Evolutionary conservation across 164 flowering plant genomes (phyloP), one percentile per base, ranked within the genome.

Genomic region (Berberis vulgaris): DNA sequence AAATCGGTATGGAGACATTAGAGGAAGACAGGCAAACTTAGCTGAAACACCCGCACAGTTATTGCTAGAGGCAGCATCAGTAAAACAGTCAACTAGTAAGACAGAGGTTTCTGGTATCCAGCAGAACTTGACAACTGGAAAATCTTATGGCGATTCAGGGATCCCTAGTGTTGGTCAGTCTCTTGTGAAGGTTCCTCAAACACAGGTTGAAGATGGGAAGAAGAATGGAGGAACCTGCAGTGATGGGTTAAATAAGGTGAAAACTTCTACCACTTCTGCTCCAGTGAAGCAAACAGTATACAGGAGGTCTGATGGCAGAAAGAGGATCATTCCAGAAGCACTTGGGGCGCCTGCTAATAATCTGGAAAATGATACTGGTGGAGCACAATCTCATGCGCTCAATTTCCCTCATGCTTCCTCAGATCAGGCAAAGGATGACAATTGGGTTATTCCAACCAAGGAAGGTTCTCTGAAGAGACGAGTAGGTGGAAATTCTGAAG

Each of bases 201-300:
- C 85, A 53, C 76, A 69, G 69, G 72, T 65, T 74, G 82, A 83
- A 65, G 81, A 78, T 68, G 83, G 76, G 38, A 85, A 79, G 73
- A 87, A 82, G 67, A 76, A 61, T 72, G 77, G 54, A 40, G 81
- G 66, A 53, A 67, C 77, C 58, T 63, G 49, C 7, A 73, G 63
- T 62, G 94, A 84, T 71, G 86, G 78, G 5, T 59, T 71, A 58
- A 80, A 79, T 62, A 91, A 85, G 71, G 78, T 57, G 41, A 66
- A 72, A 0, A 44, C 72, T 61, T 54, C 96, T 66, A 54, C 77
- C 6, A 76, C 72, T 65, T 79, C 95, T 55, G 89, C 89, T 80
- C 99, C 98, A 60, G 96, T 89, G 26, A 91, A 94, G 77, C 99
- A 94, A 72, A 86, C 84, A 76, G 99, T 89, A 70, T 94, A 94